Conservation (phyloP, 768 basidiomycete genomes). For the Leccinum boreale region DNA sequence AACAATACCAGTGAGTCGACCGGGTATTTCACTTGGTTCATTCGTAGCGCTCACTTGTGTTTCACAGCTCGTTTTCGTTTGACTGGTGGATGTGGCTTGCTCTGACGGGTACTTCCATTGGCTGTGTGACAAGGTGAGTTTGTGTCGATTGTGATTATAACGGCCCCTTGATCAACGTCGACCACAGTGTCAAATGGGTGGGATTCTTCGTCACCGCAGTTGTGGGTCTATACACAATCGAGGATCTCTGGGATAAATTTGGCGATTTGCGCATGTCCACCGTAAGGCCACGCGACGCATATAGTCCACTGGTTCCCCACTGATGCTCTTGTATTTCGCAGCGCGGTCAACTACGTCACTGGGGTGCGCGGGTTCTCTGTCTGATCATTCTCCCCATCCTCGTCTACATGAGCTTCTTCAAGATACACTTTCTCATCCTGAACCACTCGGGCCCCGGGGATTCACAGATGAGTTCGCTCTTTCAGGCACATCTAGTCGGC, state of each 20-base stretch:
- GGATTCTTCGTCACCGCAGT: constrained; percentile 94
- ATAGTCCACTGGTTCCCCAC: constrained; percentile 2
- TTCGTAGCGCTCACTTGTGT: background rate
- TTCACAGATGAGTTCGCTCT: constrained; percentile 97
- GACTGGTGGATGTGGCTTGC: constrained; percentile 98
- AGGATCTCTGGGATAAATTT: constrained; percentile 98
- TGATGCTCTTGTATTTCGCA: constrained; percentile 30
- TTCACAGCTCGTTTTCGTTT: constrained; percentile 76
- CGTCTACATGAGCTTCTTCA: constrained; percentile 94
- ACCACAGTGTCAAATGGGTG: constrained; percentile 85
- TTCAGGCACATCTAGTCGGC: constrained; percentile 93
- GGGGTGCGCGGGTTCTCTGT: constrained; percentile 81
- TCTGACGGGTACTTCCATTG: constrained; percentile 93
- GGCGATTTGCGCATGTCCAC: constrained; percentile 90
- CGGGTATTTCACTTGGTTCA: background rate
- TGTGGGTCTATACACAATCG: constrained; percentile 93
- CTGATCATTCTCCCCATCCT: constrained; percentile 87
- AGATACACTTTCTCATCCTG: constrained; percentile 92
- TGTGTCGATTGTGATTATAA: background rate
- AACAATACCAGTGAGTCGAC: constrained; percentile 79
- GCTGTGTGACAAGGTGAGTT: constrained; percentile 83
- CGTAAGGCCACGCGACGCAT: constrained; percentile 47
- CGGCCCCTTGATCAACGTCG: background rate
- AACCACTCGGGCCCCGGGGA: constrained; percentile 96
- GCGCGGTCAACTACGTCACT: constrained; percentile 87